phyloP scores from a whole-genome alignment of 2,329 filamentous ascomycete species.

The Colletotrichum sp. region DNA sequence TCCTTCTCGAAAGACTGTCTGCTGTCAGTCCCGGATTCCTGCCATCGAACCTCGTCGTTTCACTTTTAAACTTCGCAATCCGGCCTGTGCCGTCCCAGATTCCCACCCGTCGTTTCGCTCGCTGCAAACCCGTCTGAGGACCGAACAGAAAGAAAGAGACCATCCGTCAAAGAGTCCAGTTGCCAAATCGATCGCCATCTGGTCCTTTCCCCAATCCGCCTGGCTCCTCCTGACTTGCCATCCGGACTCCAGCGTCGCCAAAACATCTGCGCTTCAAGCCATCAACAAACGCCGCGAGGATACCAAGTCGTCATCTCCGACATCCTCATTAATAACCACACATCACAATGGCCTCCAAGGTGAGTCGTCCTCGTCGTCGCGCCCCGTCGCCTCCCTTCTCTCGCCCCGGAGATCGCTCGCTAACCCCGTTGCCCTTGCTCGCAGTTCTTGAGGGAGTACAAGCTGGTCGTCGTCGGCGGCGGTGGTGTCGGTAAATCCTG shows the following conservation, averaged over 20 bases:
- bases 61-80: conserved; percentile 22
- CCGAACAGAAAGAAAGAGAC: background rate
- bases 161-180: background rate
- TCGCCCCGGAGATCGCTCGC: conserved; percentile 9
- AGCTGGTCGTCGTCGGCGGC: conserved; percentile 95
- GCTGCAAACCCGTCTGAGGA: conserved; percentile 1
- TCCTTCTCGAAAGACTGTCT: conserved; percentile 22
- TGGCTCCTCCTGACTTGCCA: background rate
- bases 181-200: background rate
- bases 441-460: conserved; percentile 89
- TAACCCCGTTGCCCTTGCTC: conserved; percentile 18
- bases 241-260: conserved; percentile 2
- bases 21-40: conserved; percentile 22
- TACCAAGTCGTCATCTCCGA: background rate
- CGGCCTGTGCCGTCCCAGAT: conserved; percentile 21
- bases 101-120: conserved; percentile 18
- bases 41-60: conserved; percentile 21
- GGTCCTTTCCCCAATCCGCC: conserved; percentile 1
- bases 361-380: conserved; percentile 25
- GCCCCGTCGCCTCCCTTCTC: background rate
- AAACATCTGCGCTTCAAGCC: background rate
- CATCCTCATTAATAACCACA: conserved; percentile 1
- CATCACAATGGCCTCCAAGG: conserved; percentile 45
- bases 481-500: conserved; percentile 99
- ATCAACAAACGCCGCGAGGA: conserved; percentile 11